Conservation (phyloP, 139 green algal genomes). For the Mychonastes homosphaera region DNA sequence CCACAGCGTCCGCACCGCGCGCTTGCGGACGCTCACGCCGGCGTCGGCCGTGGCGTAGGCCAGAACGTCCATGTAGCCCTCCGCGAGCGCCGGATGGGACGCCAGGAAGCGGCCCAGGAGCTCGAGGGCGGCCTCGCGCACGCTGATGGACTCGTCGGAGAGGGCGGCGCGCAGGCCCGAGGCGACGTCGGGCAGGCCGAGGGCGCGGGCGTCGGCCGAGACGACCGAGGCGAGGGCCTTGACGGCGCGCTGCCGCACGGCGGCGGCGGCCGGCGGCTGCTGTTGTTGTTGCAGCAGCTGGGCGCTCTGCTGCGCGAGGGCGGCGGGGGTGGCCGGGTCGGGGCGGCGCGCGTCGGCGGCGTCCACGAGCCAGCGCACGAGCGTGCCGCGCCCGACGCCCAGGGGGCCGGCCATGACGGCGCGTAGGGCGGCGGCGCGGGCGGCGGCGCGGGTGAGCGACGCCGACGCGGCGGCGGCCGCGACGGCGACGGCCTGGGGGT, state of each 20-base stretch:
- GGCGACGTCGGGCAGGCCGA: constrained; percentile 43
- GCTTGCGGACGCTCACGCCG: constrained; percentile 69
- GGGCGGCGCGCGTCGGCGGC: constrained; percentile 10
- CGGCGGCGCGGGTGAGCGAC: not conserved
- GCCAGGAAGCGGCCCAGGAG: constrained; percentile 64
- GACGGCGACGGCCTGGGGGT: not conserved
- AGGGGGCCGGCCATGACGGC: constrained; percentile 26
- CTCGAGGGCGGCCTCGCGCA: constrained; percentile 74
- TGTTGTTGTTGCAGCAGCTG: constrained; percentile 5
- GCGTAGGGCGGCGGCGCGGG: not conserved
- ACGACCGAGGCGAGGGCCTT: constrained; percentile 53
- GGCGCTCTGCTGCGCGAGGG: too few species aligned
- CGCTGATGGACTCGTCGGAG: constrained; percentile 66
- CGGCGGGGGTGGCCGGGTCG: constrained; percentile 24
- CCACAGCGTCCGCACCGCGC: constrained; percentile 68
- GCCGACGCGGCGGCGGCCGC: not conserved
- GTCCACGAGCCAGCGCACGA: constrained; percentile 51
- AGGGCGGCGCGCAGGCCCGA: constrained; percentile 29
- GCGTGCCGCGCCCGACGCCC: constrained; percentile 15
- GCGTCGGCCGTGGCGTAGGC: constrained; percentile 39
- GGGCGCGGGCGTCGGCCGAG: constrained; percentile 46
- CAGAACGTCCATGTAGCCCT: constrained; percentile 62
- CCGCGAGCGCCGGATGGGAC: constrained; percentile 38
- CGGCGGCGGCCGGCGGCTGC: not conserved
- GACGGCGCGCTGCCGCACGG: constrained; percentile 41